Percentiles rank a stretch among this genome's conserved stretches.
Conservation (phyloP, 257 asterid genomes). For the Echium plantagineum region DNA sequence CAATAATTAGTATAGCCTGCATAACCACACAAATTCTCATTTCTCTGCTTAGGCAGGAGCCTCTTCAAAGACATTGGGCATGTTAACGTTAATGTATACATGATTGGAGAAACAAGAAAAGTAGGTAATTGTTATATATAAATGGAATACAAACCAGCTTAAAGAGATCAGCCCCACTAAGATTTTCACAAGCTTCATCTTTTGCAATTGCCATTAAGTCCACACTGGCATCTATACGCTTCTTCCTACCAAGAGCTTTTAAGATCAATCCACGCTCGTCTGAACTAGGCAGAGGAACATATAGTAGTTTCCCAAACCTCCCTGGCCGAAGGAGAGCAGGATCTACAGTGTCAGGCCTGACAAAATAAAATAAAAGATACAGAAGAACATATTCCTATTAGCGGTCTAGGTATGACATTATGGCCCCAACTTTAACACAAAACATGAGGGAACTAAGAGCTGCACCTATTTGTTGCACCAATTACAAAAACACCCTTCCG, state of each 20-base stretch:
- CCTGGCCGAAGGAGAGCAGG: constrained; percentile 70
- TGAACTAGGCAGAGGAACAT: constrained; percentile 73
- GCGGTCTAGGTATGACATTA: not conserved
- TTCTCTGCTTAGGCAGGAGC: too few species aligned
- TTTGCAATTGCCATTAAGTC: constrained; percentile 65
- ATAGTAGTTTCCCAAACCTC: constrained; percentile 65
- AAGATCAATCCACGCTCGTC: constrained; percentile 79
- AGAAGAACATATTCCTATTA: not conserved
- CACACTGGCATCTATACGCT: constrained; percentile 40
- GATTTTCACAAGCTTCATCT: constrained; percentile 40
- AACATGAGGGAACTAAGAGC: too few species aligned
- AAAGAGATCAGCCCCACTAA: constrained; percentile 82
- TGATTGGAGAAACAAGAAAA: too few species aligned
- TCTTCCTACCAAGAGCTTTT: constrained; percentile 59
- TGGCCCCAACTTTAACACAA: not conserved
- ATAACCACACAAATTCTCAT: not conserved
- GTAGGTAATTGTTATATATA: not conserved
- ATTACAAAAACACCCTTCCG: constrained; percentile 66
- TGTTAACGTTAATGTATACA: too few species aligned
- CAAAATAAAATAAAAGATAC: constrained; percentile 4
- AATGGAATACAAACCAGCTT: constrained; percentile 38
- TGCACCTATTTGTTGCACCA: constrained; percentile 87
- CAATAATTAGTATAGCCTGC: not conserved
- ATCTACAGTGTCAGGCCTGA: constrained; percentile 73
- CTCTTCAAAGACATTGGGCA: too few species aligned